Evolutionary conservation across 2,329 filamentous ascomycete species (phyloP).

Genomic region (Fusarium xyrophilum): DNA sequence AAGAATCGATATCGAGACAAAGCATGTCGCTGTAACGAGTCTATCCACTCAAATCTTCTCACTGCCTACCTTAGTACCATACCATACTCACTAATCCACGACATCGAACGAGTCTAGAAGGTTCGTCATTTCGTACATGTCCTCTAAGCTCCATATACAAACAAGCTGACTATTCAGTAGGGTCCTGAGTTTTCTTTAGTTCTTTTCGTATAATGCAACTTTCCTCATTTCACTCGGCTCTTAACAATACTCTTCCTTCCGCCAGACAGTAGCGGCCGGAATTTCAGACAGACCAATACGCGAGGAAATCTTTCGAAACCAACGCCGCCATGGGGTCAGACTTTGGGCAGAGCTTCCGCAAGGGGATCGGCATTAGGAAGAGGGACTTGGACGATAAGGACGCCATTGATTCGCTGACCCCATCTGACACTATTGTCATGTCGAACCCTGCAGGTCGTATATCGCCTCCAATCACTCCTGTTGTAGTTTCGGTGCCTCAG

Average conservation of each 20-base stretch:
- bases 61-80: conserved; percentile 4
- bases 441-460: conserved; percentile 41
- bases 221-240: conserved; percentile 37
- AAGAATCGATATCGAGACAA: conserved; percentile 17
- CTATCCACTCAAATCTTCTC: conserved; percentile 18
- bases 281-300: conserved; percentile 26
- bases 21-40: conserved; percentile 14
- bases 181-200: neutral
- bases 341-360: conserved; percentile 33
- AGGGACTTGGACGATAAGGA: conserved; percentile 29
- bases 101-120: conserved; percentile 11
- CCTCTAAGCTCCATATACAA: conserved; percentile 1
- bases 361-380: conserved; percentile 36
- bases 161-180: conserved; percentile 25
- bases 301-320: conserved; percentile 21
- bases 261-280: conserved; percentile 26
- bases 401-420: conserved; percentile 38
- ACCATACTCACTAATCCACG: conserved; percentile 14
- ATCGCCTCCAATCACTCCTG: conserved; percentile 41
- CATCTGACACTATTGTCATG: conserved; percentile 37
- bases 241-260: conserved; percentile 34
- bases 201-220: conserved; percentile 37
- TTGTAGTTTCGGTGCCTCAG: conserved; percentile 36
- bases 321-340: conserved; percentile 39
- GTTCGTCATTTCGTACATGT: conserved; percentile 6